These are phyloP conservation scores for Clarireedia hainanense DNA, from an alignment of 2,329 filamentous ascomycete species.

Conservation along the genomic window DNA sequence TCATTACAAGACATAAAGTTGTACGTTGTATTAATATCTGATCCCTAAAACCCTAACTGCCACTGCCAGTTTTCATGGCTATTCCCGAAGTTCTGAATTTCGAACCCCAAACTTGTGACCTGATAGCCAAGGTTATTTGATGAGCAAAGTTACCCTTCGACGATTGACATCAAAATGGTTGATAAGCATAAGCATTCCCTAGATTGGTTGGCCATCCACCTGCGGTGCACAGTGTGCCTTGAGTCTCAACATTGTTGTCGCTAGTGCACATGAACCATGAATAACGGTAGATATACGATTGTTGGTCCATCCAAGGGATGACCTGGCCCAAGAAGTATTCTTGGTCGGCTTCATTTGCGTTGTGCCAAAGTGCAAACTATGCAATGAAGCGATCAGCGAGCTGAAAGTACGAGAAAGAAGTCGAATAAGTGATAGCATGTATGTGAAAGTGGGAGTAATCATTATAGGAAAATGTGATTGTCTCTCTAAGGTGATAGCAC, in stretches of 20 bases:
- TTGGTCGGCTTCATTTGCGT: slow-evolving; percentile 22
- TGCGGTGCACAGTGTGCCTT: background rate
- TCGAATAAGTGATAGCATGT: background rate
- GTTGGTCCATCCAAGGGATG: slow-evolving; percentile 36
- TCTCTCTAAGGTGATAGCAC: background rate
- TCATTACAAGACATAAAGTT: too few relatives aligned
- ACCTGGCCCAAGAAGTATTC: slow-evolving; percentile 33
- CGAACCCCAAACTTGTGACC: background rate
- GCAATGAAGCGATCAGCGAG: background rate
- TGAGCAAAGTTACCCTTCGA: too few relatives aligned
- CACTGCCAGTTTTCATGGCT: too few relatives aligned
- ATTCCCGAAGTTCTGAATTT: background rate
- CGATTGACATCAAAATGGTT: background rate
- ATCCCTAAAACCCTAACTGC: too few relatives aligned
- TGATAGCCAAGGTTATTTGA: too few relatives aligned
- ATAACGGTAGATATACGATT: slow-evolving; percentile 14
- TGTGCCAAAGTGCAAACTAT: background rate
- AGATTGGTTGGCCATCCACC: background rate
- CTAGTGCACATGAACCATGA: slow-evolving; percentile 6
- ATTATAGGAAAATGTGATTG: too few relatives aligned
- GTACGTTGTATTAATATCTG: too few relatives aligned
- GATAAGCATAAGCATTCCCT: background rate
- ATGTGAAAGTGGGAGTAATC: background rate
- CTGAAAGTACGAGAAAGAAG: background rate
- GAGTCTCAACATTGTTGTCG: background rate